phyloP scores from a whole-genome alignment of 805 yeast species.

The Ogataea paraovalis region DNA sequence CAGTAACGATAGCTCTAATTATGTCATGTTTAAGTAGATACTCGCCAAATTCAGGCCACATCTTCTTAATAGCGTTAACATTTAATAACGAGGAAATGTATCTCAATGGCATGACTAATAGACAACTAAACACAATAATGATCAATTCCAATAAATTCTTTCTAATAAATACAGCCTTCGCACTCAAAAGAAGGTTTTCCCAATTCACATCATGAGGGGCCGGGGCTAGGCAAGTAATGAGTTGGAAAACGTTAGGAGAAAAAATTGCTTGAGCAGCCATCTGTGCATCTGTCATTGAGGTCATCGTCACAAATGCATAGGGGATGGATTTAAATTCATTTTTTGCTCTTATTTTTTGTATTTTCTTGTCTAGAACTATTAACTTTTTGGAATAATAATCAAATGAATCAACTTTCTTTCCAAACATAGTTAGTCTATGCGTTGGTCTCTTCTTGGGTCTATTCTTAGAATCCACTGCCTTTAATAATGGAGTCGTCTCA shows the following conservation, averaged over 20 bases:
- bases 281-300: slow-evolving; percentile 91
- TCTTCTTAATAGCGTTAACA: slow-evolving; percentile 48
- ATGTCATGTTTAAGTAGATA: slow-evolving; percentile 46
- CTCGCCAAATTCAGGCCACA: slow-evolving; percentile 60
- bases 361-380: slow-evolving; percentile 36
- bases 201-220: slow-evolving; percentile 95
- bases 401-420: slow-evolving; percentile 32
- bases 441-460: slow-evolving; percentile 20
- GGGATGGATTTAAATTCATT: slow-evolving; percentile 39
- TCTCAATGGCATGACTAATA: slow-evolving; percentile 51
- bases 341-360: slow-evolving; percentile 30
- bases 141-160: slow-evolving; percentile 31
- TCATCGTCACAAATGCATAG: slow-evolving; percentile 82
- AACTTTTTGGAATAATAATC: slow-evolving; percentile 33
- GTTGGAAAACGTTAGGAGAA: slow-evolving; percentile 81
- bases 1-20: slow-evolving; percentile 54
- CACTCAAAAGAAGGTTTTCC: slow-evolving; percentile 49
- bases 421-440: slow-evolving; percentile 20
- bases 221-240: slow-evolving; percentile 85
- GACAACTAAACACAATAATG: slow-evolving; percentile 46
- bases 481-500: slow-evolving; percentile 20
- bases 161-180: slow-evolving; percentile 33
- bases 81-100: slow-evolving; percentile 55
- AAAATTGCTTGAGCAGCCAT: slow-evolving; percentile 95
- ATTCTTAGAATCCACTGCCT: slow-evolving; percentile 14